Conservation (phyloP, 208 protist genomes). For the Leptomonas pyrrhocoris region DNA sequence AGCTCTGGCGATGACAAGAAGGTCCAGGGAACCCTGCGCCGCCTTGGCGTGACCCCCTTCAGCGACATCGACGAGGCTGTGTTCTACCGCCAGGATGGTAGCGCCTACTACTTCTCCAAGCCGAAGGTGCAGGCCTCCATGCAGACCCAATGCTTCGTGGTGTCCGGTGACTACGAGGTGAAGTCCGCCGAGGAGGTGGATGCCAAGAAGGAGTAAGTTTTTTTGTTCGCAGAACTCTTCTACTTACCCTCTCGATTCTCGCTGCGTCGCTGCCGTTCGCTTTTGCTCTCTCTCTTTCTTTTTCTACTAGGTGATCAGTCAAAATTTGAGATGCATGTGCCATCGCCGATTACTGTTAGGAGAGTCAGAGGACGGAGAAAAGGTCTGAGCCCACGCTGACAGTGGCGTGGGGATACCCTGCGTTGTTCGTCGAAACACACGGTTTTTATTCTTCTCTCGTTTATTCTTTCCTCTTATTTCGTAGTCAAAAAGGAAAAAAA, state of each 20-base stretch:
- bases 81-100: slow-evolving; percentile 97
- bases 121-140: slow-evolving; percentile 97
- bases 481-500: not conserved
- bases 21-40: slow-evolving; percentile 93
- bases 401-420: not conserved
- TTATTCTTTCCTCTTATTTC: slow-evolving; percentile 9
- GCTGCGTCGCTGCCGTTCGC: not conserved
- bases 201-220: slow-evolving; percentile 48
- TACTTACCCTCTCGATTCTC: not conserved
- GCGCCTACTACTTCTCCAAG: slow-evolving; percentile 96
- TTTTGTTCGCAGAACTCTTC: not conserved
- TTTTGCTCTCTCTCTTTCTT: not conserved
- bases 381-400: not conserved
- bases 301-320: not conserved
- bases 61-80: slow-evolving; percentile 97
- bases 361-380: not conserved
- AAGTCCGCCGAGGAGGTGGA: slow-evolving; percentile 77
- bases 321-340: no score
- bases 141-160: slow-evolving; percentile 96
- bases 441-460: slow-evolving; percentile 6
- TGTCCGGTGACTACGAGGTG: slow-evolving; percentile 91
- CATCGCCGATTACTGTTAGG: no score
- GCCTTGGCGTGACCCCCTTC: slow-evolving; percentile 95
- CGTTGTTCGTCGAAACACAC: not conserved
- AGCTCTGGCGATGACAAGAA: slow-evolving; percentile 93